Evolutionary conservation across 805 yeast species (phyloP).

Genomic region (Candida chauliodis): DNA sequence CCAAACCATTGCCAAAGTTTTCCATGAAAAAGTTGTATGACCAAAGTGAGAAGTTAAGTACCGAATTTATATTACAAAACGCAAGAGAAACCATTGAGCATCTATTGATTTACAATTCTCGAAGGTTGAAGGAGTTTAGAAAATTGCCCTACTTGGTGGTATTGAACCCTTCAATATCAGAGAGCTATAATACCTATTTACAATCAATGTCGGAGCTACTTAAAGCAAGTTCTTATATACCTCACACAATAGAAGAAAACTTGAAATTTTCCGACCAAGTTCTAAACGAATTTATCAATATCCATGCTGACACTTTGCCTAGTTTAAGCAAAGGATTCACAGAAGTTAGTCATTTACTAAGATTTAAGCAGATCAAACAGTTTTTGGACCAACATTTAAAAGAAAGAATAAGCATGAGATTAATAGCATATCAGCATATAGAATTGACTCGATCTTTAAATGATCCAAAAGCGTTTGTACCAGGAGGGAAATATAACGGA

Average conservation of each 20-base stretch:
- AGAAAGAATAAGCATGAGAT: conserved; percentile 83
- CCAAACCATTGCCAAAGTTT: conserved; percentile 49
- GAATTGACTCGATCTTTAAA: conserved; percentile 46
- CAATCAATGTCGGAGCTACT: conserved; percentile 51
- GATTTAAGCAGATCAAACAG: conserved; percentile 47
- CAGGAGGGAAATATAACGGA: conserved; percentile 53
- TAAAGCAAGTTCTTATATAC: conserved; percentile 32
- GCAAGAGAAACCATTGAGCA: conserved; percentile 57
- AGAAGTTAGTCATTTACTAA: conserved; percentile 52
- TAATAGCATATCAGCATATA: conserved; percentile 83
- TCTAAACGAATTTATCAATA: conserved; percentile 58
- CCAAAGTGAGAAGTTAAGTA: conserved; percentile 37
- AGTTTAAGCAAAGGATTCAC: conserved; percentile 77
- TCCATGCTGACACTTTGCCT: conserved; percentile 83
- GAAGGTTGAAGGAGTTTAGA: conserved; percentile 66
- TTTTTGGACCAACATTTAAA: conserved; percentile 74
- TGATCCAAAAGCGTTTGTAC: conserved; percentile 35
- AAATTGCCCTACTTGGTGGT: conserved; percentile 79
- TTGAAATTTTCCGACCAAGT: conserved; percentile 44
- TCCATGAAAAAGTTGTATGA: conserved; percentile 48
- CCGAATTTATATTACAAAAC: conserved; percentile 32
- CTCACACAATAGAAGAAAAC: conserved; percentile 52
- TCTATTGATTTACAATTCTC: conserved; percentile 61
- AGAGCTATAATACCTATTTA: conserved; percentile 69
- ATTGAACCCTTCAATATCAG: conserved; percentile 81